A percentile compares a stretch with the other conserved stretches of the same genome.
These are phyloP conservation scores for Fraxinus baroniana DNA, from an alignment of 305 asterid genomes.

Conservation along the genomic window DNA sequence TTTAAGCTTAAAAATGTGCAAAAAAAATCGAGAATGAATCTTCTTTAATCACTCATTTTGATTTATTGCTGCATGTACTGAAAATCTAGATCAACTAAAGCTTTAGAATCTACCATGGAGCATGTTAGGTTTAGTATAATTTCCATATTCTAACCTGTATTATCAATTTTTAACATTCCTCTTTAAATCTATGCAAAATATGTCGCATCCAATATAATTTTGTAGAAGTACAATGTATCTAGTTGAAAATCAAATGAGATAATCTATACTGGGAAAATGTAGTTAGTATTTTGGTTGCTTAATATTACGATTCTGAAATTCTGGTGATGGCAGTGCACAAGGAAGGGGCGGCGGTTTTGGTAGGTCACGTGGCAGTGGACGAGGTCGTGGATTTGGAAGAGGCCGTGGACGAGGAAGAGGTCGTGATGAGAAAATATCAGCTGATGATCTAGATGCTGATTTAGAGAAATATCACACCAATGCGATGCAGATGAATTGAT, in stretches of 20 bases:
- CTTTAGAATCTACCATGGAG: not conserved
- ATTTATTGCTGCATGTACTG: not conserved
- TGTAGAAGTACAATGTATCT: not conserved
- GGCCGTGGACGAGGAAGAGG: conserved; percentile 76
- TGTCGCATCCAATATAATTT: not conserved
- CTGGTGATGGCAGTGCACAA: conserved; percentile 46
- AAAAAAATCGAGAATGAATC: not conserved
- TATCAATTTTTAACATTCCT: not conserved
- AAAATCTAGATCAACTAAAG: not conserved
- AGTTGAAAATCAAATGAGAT: not conserved
- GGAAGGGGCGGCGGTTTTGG: conserved; percentile 69
- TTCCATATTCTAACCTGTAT: not conserved
- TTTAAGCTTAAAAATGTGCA: not conserved
- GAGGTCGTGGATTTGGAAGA: conserved; percentile 77
- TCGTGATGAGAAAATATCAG: conserved; percentile 72
- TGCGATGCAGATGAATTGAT: conserved; percentile 72
- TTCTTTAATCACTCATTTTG: not conserved
- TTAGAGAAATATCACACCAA: conserved; percentile 81
- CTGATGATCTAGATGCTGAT: conserved; percentile 95
- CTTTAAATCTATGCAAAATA: not conserved
- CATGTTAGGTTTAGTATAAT: not conserved
- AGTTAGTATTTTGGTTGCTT: not conserved
- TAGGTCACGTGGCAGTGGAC: conserved; percentile 67
- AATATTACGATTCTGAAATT: conserved; percentile 10
- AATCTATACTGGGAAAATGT: not conserved